Conservation (phyloP, 768 basidiomycete species). For the Candolleomyces aberdarensis region DNA sequence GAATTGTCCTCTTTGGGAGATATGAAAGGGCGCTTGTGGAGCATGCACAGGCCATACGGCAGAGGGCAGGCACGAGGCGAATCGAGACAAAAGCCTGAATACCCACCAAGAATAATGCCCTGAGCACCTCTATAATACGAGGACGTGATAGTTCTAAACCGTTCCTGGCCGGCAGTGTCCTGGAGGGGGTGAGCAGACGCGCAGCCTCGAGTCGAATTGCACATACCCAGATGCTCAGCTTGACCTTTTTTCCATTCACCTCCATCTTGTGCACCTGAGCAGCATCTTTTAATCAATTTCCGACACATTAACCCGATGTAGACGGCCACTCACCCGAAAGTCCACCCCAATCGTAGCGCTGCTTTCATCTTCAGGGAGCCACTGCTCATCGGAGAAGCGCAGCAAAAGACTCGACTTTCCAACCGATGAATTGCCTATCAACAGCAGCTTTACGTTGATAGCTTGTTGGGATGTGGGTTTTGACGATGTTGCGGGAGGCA, state of each 20-base stretch:
- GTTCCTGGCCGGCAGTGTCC: constrained; percentile 97
- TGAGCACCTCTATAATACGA: constrained; percentile 93
- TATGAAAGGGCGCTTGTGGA: neutral
- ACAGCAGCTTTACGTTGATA: constrained; percentile 77
- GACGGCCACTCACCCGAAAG: constrained; percentile 58
- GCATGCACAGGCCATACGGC: neutral
- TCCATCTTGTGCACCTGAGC: constrained; percentile 85
- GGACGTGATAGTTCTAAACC: constrained; percentile 92
- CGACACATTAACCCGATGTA: neutral
- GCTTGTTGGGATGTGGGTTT: constrained; percentile 25
- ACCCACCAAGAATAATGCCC: constrained; percentile 71
- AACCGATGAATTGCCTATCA: constrained; percentile 87
- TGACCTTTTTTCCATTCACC: constrained; percentile 77
- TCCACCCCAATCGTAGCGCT: constrained; percentile 85
- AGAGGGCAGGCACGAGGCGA: no score
- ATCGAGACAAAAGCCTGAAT: neutral
- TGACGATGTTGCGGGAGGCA: constrained; percentile 30
- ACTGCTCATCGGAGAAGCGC: constrained; percentile 96
- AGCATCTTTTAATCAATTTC: neutral
- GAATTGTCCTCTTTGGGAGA: neutral
- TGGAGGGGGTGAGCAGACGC: constrained; percentile 23
- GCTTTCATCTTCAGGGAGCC: constrained; percentile 88
- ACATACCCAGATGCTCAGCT: constrained; percentile 94
- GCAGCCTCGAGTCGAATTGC: neutral
- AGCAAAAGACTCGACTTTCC: constrained; percentile 90